Base-by-base conservation (phyloP, 139 green algal species). In the Chlorella vulgaris region DNA sequence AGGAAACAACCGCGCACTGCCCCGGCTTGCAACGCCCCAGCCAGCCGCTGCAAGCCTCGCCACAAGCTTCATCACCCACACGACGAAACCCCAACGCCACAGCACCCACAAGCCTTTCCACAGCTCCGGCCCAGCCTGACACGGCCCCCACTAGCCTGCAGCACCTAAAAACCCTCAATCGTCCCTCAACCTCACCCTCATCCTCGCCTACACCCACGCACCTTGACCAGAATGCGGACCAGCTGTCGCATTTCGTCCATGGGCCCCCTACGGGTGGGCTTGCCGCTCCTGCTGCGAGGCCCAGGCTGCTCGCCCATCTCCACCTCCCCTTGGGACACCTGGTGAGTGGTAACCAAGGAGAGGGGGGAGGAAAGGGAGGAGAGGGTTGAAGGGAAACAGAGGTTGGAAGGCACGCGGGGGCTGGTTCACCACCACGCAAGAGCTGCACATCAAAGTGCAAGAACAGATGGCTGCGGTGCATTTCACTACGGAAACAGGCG, bases 211-310 rank as follows among this genome's bases (percentile, higher is more conserved):
- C 47, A 58, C 55, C 18, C 5, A 65, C 55, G 18, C 55, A 65
- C 80, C 85, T 96, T 95, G 26, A 91, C 87, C 61, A 96, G 83
- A 67, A 96, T 96, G 76, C 92, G 85, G 6, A 97, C 89, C 24
- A 97, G 90, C 89, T 96, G 92, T 35, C 94, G 85, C 94, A 97
- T 97, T 82, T 97, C 94, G 69, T 97, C 94, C 94, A 97, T 97
- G 8, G 94, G 94, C 1, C 94, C 94, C 21, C 94, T 81, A 7
- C 92, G 78, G 10, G 76, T 87, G 26, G 69, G 76, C 77, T 87
- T 87, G 51, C 80, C 75, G 39, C 62, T 79, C 42, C 66, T 77
- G 70, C 33, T 55, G 68, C 75, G 82, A 47, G 68, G 62, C 18
- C 58, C 53, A 21, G 73, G 73, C 53, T 76, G 66, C 43, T 38